These are phyloP conservation scores for Solanum clarkiae DNA, from an alignment of 257 asterid genomes.

Conservation along the genomic window DNA sequence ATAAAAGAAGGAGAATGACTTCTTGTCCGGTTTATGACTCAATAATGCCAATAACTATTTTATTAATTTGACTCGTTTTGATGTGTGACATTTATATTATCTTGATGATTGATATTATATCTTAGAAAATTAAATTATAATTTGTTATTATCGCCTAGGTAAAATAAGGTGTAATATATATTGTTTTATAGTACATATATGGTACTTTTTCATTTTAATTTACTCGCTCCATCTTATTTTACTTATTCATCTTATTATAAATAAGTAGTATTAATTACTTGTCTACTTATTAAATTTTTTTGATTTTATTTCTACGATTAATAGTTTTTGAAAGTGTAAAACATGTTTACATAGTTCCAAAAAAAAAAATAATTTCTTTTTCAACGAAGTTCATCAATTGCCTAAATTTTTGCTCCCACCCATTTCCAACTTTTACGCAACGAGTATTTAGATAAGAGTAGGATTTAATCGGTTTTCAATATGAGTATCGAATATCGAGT, in stretches of 20 bases:
- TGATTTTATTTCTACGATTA: too few relatives aligned
- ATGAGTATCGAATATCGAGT: too few relatives aligned
- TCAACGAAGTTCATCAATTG: background rate
- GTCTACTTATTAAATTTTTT: background rate
- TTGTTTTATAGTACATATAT: background rate
- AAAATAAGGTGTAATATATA: background rate
- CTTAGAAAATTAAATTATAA: background rate
- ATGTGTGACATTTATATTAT: background rate
- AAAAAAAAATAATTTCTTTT: background rate
- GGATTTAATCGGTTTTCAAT: too few relatives aligned
- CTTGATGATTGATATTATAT: too few relatives aligned
- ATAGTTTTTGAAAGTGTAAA: background rate
- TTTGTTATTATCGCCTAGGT: background rate
- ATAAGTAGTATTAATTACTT: background rate
- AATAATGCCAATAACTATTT: too few relatives aligned
- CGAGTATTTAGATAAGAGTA: too few relatives aligned
- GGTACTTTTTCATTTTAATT: background rate
- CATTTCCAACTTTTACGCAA: background rate
- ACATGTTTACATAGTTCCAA: background rate
- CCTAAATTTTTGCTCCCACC: background rate
- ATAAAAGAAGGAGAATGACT: background rate
- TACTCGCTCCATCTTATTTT: accelerated
- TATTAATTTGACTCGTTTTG: too few relatives aligned
- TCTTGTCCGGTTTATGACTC: too few relatives aligned
- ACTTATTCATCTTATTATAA: background rate